Base-by-base conservation (phyloP, 495 filamentous ascomycete genomes). In the Thermothielavioides terrestris region DNA sequence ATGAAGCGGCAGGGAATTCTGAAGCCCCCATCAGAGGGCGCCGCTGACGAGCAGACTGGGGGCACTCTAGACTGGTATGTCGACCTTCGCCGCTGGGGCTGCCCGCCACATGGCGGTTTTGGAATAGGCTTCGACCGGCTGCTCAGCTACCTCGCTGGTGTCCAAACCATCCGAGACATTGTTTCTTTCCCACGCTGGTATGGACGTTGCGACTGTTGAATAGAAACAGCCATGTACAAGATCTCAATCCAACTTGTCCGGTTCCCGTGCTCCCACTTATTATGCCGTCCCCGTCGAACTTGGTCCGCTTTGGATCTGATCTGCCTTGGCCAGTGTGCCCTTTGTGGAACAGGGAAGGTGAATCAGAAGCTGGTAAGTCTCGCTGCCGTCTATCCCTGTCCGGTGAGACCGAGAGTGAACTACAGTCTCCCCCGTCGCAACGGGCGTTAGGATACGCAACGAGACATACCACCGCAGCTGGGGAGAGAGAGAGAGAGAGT, bases 51-150 rank as follows among this genome's bases (percentile, higher is more conserved):
- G 4, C 9, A 15, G 12, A 48, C 53, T 36, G 53, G 14, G n/a
- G 47, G 45, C 53, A 64, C 57, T 53, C 73, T 98, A 12, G 77
- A 85, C 52, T 98, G 92, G 92, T 98, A 97, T 64, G 69, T 88
- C n/a, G 92, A 98, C 60, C 76, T 98, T 39, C 83, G 92, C 40
- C 84, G 86, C 48, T 98, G 88, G 81, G 92, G 92, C 22, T 89
- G 83, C 57, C 85, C 89, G 27, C 89, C 90, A n/a, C 92, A 97
- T 63, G 92, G 92, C 23, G 92, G 92, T 2, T 98, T 96, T 68
- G 92, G 92, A 2, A 63, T 97, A 43, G 92, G 92, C 1, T 94
- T 96, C 64, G 92, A 98, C 71, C 78, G 92, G 35, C 75, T 97
- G 46, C 63, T 98, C 56, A 79, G 82, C 53, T 97, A 95, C 68